phyloP scores from a whole-genome alignment of 2,329 filamentous ascomycete species.

The Sclerotiophoma versabilis region DNA sequence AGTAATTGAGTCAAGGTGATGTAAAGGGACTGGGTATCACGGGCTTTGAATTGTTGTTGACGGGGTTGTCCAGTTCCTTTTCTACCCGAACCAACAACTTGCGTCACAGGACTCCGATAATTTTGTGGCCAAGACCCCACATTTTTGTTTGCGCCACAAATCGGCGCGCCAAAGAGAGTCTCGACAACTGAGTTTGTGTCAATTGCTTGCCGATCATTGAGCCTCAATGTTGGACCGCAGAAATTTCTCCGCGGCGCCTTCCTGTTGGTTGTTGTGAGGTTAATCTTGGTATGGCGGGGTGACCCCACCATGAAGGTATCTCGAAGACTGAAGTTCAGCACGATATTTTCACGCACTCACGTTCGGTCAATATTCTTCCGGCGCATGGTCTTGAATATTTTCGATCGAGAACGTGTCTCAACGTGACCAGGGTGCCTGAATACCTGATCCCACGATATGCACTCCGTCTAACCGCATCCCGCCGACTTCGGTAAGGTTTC shows the following conservation, averaged over 20 bases:
- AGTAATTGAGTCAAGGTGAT: constrained; percentile 4
- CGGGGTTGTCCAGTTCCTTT: constrained; percentile 23
- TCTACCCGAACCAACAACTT: constrained; percentile 27
- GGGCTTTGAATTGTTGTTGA: constrained; percentile 19
- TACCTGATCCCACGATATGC: constrained; percentile 1
- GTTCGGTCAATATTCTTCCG: constrained; percentile 5
- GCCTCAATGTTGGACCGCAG: constrained; percentile 9
- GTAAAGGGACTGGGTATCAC: constrained; percentile 17
- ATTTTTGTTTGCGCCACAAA: constrained; percentile 26
- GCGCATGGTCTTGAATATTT: background rate
- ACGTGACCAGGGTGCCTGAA: background rate
- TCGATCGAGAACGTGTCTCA: constrained; percentile 1
- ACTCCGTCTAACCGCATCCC: background rate
- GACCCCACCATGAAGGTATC: constrained; percentile 7
- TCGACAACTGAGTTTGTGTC: constrained; percentile 19
- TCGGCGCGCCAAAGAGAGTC: constrained; percentile 20
- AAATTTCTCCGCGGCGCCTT: constrained; percentile 20
- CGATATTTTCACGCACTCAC: background rate
- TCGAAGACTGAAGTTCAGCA: background rate
- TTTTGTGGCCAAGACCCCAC: constrained; percentile 40
- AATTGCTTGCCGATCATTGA: constrained; percentile 19
- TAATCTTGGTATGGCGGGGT: constrained; percentile 2
- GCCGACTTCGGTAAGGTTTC: constrained; percentile 16
- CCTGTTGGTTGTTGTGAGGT: background rate
- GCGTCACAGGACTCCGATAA: constrained; percentile 34